These are phyloP conservation scores for Nannochloropsis gaditana DNA, from an alignment of 108 stramenopile species.

Conservation along the genomic window DNA sequence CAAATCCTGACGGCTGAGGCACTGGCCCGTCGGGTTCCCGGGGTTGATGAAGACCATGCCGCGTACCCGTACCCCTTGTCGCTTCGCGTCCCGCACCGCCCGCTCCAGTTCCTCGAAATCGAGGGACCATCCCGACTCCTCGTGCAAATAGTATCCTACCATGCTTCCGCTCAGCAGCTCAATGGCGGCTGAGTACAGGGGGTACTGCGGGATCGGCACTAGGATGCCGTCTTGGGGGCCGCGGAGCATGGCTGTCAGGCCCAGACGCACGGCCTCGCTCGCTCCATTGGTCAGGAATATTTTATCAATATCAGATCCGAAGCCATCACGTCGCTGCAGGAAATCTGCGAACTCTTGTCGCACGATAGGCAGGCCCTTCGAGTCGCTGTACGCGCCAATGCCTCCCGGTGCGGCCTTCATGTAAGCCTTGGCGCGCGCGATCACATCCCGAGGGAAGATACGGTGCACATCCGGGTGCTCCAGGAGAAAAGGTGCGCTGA, in stretches of 20 bases:
- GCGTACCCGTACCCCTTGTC: conserved; percentile 57
- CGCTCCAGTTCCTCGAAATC: conserved; percentile 62
- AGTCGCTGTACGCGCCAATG: conserved; percentile 54
- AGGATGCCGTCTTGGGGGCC: conserved; percentile 72
- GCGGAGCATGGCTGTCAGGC: conserved; percentile 66
- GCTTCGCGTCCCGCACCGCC: conserved; percentile 65
- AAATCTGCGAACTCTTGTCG: conserved; percentile 69
- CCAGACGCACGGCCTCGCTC: conserved; percentile 65
- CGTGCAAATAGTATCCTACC: conserved; percentile 77
- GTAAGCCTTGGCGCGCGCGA: conserved; percentile 54
- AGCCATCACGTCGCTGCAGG: conserved; percentile 72
- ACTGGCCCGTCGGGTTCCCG: conserved; percentile 90
- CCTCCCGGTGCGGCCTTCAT: conserved; percentile 46
- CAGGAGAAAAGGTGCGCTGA: conserved; percentile 66
- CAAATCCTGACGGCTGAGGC: conserved; percentile 65
- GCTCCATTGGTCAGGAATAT: conserved; percentile 95
- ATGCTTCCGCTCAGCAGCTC: conserved; percentile 69
- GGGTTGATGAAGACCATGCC: conserved; percentile 90
- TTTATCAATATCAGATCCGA: conserved; percentile 62
- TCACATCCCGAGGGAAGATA: conserved; percentile 53
- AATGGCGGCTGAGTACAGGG: conserved; percentile 83
- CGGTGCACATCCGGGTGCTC: conserved; percentile 36
- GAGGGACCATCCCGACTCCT: conserved; percentile 72
- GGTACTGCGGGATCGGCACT: conserved; percentile 94
- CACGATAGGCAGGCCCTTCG: conserved; percentile 51